Evolutionary conservation across 495 filamentous ascomycete genomes (phyloP), one percentile per base, ranked within the genome.

Genomic region (Halenospora varia): DNA sequence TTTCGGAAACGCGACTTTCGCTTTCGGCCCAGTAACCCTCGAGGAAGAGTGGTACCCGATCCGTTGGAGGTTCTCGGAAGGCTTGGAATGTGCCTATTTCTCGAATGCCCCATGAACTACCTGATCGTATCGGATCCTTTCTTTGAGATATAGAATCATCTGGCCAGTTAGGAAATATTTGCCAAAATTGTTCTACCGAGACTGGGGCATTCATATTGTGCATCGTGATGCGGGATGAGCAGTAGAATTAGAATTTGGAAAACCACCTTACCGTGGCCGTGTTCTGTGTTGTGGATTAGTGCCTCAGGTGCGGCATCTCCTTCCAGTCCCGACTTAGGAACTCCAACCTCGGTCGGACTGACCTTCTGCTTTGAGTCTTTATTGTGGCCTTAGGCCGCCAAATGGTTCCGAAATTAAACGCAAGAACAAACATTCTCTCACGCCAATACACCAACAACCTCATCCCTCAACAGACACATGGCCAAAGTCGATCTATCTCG

Each of bases 71-170:
- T 46, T n/a, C 19, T 46, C 42, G 42, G 13, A 46, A 46, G 42
- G 19, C 42, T 46, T 46, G 42, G 42, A 46, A 46, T 20, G 42
- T 46, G 42, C 42, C 42, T 46, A 46, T 46, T 46, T 46, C 42
- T 46, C 42, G 42, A 46, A 46, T 46, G 42, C 42, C 42, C 42
- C 42, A 46, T n/a, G 42, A 46, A 46, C 42, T 46, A n/a, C 42
- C 42, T 20, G 42, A 46, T 46, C 42, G 15, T n/a, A 46, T 46
- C 42, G 15, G 42, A 46, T 46, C 42, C 19, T n/a, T 46, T 20
- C 42, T 46, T 46, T 20, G 42, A 20, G 19, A 46, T 46, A 46
- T 17, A 46, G 42, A 46, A 20, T 46, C 42, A 17, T 20, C 42
- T 20, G 42, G 42, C 42, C 42, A 46, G 42, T 46, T 46, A 20